A percentile compares a stretch with the other conserved stretches of the same genome.
Evolutionary conservation across 2,329 filamentous ascomycete genomes (phyloP).

Genomic region (Pseudopyricularia cyperi): DNA sequence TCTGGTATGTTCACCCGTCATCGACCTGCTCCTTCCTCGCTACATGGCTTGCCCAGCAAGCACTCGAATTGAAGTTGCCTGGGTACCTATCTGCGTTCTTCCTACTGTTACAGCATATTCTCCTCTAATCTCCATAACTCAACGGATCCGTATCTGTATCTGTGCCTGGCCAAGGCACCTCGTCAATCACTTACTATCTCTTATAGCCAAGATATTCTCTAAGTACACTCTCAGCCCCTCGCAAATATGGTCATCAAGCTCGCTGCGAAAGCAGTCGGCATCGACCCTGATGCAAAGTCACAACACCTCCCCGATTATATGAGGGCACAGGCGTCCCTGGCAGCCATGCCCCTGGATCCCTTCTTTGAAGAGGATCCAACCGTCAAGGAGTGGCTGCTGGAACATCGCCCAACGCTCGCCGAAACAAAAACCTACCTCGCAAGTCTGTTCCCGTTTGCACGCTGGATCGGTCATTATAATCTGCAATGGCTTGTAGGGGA

Average conservation of each 20-base stretch:
- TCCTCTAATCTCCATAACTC: background rate
- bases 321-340: background rate
- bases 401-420: constrained; percentile 20
- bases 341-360: constrained; percentile 3
- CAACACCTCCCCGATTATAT: background rate
- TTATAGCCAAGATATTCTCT: no score
- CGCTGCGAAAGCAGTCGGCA: background rate
- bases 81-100: background rate
- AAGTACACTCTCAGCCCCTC: no score
- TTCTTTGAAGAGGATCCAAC: constrained; percentile 28
- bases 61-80: background rate
- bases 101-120: background rate
- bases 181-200: no score
- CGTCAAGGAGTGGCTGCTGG: constrained; percentile 24
- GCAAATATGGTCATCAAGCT: background rate
- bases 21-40: background rate
- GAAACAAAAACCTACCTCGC: constrained; percentile 21
- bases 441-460: constrained; percentile 33
- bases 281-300: background rate
- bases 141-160: no score
- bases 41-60: background rate
- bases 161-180: no score
- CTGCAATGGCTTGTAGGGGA: constrained; percentile 1
- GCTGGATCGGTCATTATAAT: constrained; percentile 23
- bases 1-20: background rate